These are phyloP conservation scores for Massariosphaeria phaeospora DNA, from an alignment of 495 filamentous ascomycete species.

Conservation along the genomic window DNA sequence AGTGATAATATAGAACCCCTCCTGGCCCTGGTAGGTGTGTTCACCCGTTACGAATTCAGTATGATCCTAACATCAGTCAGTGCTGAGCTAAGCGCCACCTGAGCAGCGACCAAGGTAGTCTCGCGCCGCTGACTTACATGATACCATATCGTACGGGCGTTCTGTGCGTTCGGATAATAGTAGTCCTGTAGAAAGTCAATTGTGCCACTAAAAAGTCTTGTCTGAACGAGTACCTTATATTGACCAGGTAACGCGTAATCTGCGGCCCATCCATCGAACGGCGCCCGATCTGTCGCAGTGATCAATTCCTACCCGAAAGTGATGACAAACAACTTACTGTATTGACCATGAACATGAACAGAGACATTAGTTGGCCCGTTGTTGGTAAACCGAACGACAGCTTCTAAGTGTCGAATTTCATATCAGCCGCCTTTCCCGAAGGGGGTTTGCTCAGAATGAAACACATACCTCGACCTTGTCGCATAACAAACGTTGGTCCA, in stretches of 20 bases:
- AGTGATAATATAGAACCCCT: conserved; percentile 43
- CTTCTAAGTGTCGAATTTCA: conserved; percentile 23
- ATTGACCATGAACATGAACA: conserved; percentile 49
- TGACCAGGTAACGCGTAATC: conserved; percentile 45
- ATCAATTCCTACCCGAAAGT: not conserved
- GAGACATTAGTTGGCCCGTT: conserved; percentile 36
- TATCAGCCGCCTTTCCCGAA: too few relatives aligned
- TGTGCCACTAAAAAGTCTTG: not conserved
- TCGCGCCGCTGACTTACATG: conserved; percentile 50
- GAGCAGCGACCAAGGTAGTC: too few relatives aligned
- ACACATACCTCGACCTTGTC: conserved; percentile 37
- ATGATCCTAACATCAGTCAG: conserved; percentile 23
- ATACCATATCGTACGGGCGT: conserved; percentile 50
- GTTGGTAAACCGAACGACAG: conserved; percentile 49
- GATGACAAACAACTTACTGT: conserved; percentile 22
- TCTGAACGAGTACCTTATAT: conserved; percentile 42
- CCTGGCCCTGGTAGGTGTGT: conserved; percentile 50
- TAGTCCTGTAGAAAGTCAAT: conserved; percentile 37
- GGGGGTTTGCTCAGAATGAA: too few relatives aligned
- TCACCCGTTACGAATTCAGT: conserved; percentile 39
- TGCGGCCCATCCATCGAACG: conserved; percentile 50
- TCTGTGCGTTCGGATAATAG: conserved; percentile 50
- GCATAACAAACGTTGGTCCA: conserved; percentile 45
- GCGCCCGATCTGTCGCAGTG: conserved; percentile 20
- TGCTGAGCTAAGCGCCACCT: too few relatives aligned